Percentiles rank a stretch among this genome's conserved stretches.
Evolutionary conservation across 1,284 basidiomycete genomes (phyloP).

Genomic region (Cryptococcus sp.): DNA sequence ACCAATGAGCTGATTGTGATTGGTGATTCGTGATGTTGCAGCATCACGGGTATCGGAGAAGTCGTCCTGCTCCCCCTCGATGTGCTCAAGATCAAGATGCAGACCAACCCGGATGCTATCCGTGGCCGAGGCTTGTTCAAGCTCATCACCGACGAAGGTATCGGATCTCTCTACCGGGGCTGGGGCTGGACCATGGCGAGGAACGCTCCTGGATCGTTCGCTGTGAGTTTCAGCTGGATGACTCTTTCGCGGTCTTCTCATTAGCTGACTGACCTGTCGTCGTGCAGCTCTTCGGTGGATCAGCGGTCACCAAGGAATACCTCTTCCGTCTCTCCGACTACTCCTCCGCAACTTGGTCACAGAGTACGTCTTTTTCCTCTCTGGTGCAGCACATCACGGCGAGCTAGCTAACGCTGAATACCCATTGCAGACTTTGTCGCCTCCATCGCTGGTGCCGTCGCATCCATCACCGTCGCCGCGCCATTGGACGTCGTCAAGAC

Average conservation of each 20-base stretch:
- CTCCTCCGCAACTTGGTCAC: conserved; percentile 87
- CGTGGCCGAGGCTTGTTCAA: conserved; percentile 85
- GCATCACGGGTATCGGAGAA: conserved; percentile 94
- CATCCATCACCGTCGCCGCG: conserved; percentile 93
- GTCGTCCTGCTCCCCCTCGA: conserved; percentile 94
- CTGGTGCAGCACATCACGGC: not conserved
- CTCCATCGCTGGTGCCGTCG: conserved; percentile 88
- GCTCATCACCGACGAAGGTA: conserved; percentile 88
- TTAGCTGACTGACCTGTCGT: not conserved
- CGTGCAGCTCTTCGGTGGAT: conserved; percentile 86
- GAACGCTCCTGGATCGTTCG: conserved; percentile 94
- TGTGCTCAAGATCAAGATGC: conserved; percentile 96
- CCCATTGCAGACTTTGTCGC: conserved; percentile 72
- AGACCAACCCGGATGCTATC: conserved; percentile 95
- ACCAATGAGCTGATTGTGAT: conserved; percentile 1
- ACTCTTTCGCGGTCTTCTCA: not conserved
- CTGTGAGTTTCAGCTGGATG: conserved; percentile 60
- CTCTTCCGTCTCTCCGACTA: conserved; percentile 86
- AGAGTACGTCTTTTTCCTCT: conserved; percentile 58
- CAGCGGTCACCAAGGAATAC: conserved; percentile 92
- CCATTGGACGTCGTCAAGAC: conserved; percentile 97
- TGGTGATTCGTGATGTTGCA: conserved; percentile 41
- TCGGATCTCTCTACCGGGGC: conserved; percentile 84
- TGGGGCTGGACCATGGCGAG: conserved; percentile 99
- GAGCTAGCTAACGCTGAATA: not conserved